phyloP scores from a whole-genome alignment of 1,139 yeast genomes.

The Fermentozyma sake region DNA sequence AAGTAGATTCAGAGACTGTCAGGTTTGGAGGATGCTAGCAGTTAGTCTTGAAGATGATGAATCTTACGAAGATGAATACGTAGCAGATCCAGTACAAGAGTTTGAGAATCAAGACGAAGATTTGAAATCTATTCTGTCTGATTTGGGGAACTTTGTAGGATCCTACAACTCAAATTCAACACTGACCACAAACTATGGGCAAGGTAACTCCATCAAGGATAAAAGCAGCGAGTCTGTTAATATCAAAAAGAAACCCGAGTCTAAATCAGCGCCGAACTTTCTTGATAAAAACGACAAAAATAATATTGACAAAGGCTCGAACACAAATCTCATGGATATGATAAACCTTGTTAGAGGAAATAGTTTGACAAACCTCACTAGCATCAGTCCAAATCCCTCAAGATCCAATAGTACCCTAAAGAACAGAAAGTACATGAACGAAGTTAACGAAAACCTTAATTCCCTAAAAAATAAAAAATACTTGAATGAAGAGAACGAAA shows the following conservation, averaged over 20 bases:
- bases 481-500: conserved; percentile 17
- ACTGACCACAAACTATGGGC: conserved; percentile 39
- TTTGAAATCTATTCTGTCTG: conserved; percentile 34
- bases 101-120: conserved; percentile 13
- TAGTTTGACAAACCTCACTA: conserved; percentile 11
- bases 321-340: conserved; percentile 21
- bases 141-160: conserved; percentile 39
- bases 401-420: conserved; percentile 10
- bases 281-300: too few relatives aligned
- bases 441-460: conserved; percentile 22
- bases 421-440: conserved; percentile 3
- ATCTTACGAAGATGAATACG: neutral
- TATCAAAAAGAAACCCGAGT: conserved; percentile 1
- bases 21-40: conserved; percentile 65
- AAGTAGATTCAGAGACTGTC: conserved; percentile 53
- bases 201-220: conserved; percentile 5
- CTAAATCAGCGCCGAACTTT: too few relatives aligned
- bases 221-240: conserved; percentile 3
- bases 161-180: conserved; percentile 44
- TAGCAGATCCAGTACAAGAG: conserved; percentile 4
- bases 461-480: too few relatives aligned
- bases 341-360: conserved; percentile 20
- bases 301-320: conserved; percentile 15
- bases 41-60: conserved; percentile 50
- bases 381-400: conserved; percentile 15